Conservation (phyloP, 2,329 filamentous ascomycete species). For the Aspergillus sclerotialis region DNA sequence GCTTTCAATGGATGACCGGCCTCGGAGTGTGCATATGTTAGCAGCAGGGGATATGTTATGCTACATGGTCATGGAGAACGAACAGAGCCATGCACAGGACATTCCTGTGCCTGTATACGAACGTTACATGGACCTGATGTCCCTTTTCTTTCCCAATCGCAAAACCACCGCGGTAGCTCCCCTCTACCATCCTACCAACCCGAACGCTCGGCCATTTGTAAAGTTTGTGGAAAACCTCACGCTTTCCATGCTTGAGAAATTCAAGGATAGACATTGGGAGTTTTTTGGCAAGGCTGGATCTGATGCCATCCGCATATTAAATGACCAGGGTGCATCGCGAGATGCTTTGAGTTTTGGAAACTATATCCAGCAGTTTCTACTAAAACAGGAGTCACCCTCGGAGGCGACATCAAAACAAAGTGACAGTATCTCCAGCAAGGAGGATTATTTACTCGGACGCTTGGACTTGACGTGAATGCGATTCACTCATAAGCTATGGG, state of each 20-base stretch:
- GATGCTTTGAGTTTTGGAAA: conserved; percentile 24
- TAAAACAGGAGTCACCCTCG: conserved; percentile 13
- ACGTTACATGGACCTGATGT: conserved; percentile 19
- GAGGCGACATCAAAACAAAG: conserved; percentile 8
- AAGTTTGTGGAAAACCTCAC: conserved; percentile 18
- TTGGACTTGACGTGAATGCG: conserved; percentile 14
- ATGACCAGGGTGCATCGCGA: conserved; percentile 22
- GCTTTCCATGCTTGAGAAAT: conserved; percentile 11
- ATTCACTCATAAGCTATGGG: neutral
- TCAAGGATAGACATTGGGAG: conserved; percentile 16
- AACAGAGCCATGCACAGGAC: too few species aligned
- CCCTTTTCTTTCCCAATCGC: conserved; percentile 14
- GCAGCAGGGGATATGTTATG: conserved; percentile 10
- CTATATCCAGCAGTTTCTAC: conserved; percentile 24
- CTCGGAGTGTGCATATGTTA: conserved; percentile 2
- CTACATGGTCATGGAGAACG: too few species aligned
- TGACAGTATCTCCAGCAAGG: conserved; percentile 11
- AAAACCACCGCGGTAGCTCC: conserved; percentile 22
- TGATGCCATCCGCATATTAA: conserved; percentile 31
- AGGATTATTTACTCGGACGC: conserved; percentile 18
- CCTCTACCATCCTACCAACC: conserved; percentile 32
- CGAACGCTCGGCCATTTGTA: conserved; percentile 25
- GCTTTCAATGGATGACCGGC: conserved; percentile 7
- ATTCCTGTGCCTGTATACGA: conserved; percentile 27
- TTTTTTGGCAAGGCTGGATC: conserved; percentile 27